phyloP scores from a whole-genome alignment of 768 basidiomycete species.

The Lanmaoa rubissima region DNA sequence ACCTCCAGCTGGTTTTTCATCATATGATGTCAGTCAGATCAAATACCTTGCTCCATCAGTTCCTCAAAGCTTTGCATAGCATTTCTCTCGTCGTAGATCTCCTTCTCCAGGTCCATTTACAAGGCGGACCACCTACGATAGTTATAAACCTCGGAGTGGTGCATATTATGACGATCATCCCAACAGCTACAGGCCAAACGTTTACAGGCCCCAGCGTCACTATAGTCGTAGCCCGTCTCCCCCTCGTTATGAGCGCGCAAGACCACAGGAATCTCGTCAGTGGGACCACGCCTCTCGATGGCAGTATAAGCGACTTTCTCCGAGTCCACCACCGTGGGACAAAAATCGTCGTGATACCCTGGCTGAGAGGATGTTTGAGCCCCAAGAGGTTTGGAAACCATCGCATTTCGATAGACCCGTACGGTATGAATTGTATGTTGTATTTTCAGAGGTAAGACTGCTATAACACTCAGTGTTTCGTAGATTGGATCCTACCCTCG shows the following conservation, averaged over 20 bases:
- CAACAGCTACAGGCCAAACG: slow-evolving; percentile 43
- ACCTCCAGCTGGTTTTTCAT: slow-evolving; percentile 20
- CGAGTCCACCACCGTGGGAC: slow-evolving; percentile 34
- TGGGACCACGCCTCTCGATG: slow-evolving; percentile 49
- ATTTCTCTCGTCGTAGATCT: slow-evolving; percentile 40
- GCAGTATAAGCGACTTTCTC: slow-evolving; percentile 43
- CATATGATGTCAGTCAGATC: slow-evolving; percentile 35
- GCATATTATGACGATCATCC: slow-evolving; percentile 40
- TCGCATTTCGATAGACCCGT: slow-evolving; percentile 44
- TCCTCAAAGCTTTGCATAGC: slow-evolving; percentile 25
- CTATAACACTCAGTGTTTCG: slow-evolving; percentile 12
- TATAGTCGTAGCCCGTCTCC: slow-evolving; percentile 53
- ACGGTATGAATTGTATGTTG: slow-evolving; percentile 42
- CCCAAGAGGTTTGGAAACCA: slow-evolving; percentile 71
- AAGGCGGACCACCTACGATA: slow-evolving; percentile 47
- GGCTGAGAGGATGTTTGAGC: slow-evolving; percentile 64
- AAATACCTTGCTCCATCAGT: slow-evolving; percentile 11
- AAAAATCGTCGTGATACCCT: slow-evolving; percentile 38
- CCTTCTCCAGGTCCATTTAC: slow-evolving; percentile 50
- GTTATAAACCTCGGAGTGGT: slow-evolving; percentile 45
- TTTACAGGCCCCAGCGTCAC: slow-evolving; percentile 35
- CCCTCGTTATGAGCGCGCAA: slow-evolving; percentile 44
- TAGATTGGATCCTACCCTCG: slow-evolving; percentile 30
- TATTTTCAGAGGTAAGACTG: slow-evolving; percentile 21
- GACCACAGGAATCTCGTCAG: slow-evolving; percentile 39